Conservation (phyloP, 352 stramenopile species). For the Stramenopiles sp. region DNA sequence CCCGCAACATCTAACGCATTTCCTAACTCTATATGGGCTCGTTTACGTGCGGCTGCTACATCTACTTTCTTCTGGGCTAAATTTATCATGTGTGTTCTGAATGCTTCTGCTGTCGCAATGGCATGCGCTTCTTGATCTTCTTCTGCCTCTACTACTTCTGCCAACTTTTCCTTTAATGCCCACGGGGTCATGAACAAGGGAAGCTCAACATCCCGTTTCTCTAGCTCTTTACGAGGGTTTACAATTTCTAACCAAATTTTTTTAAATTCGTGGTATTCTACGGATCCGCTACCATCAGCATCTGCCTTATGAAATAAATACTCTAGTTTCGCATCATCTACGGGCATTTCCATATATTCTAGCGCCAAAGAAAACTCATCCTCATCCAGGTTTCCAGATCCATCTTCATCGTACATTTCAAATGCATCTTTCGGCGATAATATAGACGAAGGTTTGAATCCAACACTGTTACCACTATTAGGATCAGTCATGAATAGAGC, state of each 20-base stretch:
- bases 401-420: slow-evolving; percentile 65
- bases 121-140: slow-evolving; percentile 50
- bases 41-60: slow-evolving; percentile 31
- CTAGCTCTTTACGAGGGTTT: slow-evolving; percentile 52
- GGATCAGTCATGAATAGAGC: slow-evolving; percentile 70
- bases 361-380: slow-evolving; percentile 76
- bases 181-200: slow-evolving; percentile 37
- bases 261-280: slow-evolving; percentile 79
- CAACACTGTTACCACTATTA: slow-evolving; percentile 42
- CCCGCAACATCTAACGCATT: slow-evolving; percentile 63
- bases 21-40: slow-evolving; percentile 50
- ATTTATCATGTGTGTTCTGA: slow-evolving; percentile 42
- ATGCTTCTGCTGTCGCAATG: slow-evolving; percentile 46
- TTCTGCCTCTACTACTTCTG: slow-evolving; percentile 64
- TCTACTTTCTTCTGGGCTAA: slow-evolving; percentile 32
- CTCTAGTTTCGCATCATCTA: slow-evolving; percentile 67
- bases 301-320: slow-evolving; percentile 73
- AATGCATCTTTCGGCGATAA: slow-evolving; percentile 64
- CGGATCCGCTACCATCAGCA: slow-evolving; percentile 60
- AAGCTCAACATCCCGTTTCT: slow-evolving; percentile 55
- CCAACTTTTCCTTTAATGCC: slow-evolving; percentile 41
- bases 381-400: slow-evolving; percentile 63
- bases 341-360: slow-evolving; percentile 67
- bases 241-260: slow-evolving; percentile 59
- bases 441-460: slow-evolving; percentile 52